A percentile compares a stretch with the other conserved stretches of the same genome.
Evolutionary conservation across 2,329 filamentous ascomycete species (phyloP).

Genomic region (Aspergillus novofumigatus): DNA sequence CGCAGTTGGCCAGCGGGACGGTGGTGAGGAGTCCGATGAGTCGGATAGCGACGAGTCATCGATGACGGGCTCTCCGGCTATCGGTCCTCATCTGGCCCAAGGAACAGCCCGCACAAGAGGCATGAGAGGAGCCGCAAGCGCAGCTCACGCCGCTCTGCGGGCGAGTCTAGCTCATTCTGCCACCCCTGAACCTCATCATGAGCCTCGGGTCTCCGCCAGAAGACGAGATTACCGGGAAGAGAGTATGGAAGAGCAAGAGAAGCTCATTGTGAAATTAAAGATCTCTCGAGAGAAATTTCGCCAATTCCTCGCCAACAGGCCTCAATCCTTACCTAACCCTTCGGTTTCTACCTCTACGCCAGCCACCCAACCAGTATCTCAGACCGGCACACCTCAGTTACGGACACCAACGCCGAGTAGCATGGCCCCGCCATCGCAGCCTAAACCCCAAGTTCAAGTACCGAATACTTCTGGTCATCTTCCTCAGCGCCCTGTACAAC

Average conservation of each 20-base stretch:
- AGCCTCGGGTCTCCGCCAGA: conserved; percentile 64
- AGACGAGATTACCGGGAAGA: conserved; percentile 71
- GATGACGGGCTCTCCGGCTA: conserved; percentile 72
- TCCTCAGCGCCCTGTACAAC: conserved; percentile 26
- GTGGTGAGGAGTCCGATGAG: conserved; percentile 75
- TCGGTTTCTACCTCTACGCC: conserved; percentile 39
- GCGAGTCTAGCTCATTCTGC: conserved; percentile 73
- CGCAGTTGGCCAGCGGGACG: conserved; percentile 54
- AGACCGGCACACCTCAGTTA: conserved; percentile 44
- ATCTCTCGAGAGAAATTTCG: conserved; percentile 68
- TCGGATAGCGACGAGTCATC: conserved; percentile 87
- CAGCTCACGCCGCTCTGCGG: conserved; percentile 80
- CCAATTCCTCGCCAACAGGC: conserved; percentile 55
- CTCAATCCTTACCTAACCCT: conserved; percentile 22
- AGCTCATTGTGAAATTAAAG: conserved; percentile 69
- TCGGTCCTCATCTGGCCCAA: conserved; percentile 59
- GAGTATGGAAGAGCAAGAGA: conserved; percentile 66
- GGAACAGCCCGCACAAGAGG: conserved; percentile 82
- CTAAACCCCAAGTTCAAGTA: conserved; percentile 26
- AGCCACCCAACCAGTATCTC: conserved; percentile 42
- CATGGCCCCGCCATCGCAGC: conserved; percentile 46
- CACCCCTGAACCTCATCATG: conserved; percentile 75
- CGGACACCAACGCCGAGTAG: conserved; percentile 49
- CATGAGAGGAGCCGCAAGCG: conserved; percentile 82
- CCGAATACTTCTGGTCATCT: conserved; percentile 15